Conservation (phyloP, 208 protist genomes). For the Crithidia fasciculata region DNA sequence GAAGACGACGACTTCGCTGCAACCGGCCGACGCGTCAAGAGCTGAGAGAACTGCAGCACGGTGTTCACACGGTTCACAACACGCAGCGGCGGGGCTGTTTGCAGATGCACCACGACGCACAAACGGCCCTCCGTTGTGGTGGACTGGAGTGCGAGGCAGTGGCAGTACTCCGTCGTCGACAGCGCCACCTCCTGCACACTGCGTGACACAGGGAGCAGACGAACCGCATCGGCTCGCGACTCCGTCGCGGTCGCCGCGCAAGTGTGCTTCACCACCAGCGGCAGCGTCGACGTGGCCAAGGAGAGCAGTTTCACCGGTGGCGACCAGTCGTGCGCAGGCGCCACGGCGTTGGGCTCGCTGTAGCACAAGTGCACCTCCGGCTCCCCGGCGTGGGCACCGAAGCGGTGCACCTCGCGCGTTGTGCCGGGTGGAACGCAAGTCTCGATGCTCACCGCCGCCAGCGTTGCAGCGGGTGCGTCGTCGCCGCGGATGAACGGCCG, state of each 20-base stretch:
- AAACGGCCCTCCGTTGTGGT: slow-evolving; percentile 13
- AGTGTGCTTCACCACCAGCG: slow-evolving; percentile 47
- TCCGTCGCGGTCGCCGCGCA: not conserved
- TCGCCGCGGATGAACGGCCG: not conserved
- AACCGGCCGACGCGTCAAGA: not conserved
- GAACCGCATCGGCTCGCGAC: not conserved
- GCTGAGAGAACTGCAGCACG: slow-evolving; percentile 21
- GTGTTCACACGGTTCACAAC: slow-evolving; percentile 35
- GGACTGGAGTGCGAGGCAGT: slow-evolving; percentile 22
- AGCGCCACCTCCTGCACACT: not conserved
- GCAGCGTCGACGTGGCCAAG: slow-evolving; percentile 40
- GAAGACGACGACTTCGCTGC: not conserved
- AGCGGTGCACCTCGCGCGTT: slow-evolving; percentile 16
- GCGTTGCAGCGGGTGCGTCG: slow-evolving; percentile 11
- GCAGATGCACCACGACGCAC: slow-evolving; percentile 16
- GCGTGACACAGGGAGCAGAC: slow-evolving; percentile 6
- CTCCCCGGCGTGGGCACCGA: slow-evolving; percentile 20
- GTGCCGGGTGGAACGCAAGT: slow-evolving; percentile 14
- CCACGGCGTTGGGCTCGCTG: not conserved
- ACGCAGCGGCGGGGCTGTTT: slow-evolving; percentile 15
- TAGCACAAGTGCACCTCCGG: slow-evolving; percentile 43
- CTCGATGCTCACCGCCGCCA: slow-evolving; percentile 6
- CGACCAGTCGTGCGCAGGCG: slow-evolving; percentile 43
- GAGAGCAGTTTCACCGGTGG: slow-evolving; percentile 44
- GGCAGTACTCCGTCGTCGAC: not conserved